Evolutionary conservation across 352 stramenopile genomes (phyloP).

Genomic region (Pythium dissotocum): DNA sequence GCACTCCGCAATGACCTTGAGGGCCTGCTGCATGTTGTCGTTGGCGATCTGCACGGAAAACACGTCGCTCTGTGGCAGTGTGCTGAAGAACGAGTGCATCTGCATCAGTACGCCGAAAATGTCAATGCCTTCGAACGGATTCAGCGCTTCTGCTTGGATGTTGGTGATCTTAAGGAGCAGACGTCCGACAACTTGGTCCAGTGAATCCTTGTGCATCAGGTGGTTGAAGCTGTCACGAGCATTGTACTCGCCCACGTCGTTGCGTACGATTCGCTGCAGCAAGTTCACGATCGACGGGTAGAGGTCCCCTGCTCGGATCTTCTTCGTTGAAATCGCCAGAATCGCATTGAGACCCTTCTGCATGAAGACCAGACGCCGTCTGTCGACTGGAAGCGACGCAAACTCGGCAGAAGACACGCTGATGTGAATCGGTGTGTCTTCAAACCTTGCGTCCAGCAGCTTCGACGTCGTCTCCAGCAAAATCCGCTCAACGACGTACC

Average conservation of each 20-base stretch:
- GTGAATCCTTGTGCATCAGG: constrained; percentile 70
- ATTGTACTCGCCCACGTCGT: constrained; percentile 82
- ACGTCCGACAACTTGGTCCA: constrained; percentile 77
- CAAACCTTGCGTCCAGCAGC: constrained; percentile 70
- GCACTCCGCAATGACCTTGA: constrained; percentile 68
- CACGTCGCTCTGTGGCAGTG: constrained; percentile 56
- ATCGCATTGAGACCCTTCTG: constrained; percentile 74
- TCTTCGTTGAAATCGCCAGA: constrained; percentile 54
- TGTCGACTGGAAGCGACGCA: constrained; percentile 16
- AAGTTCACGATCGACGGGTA: constrained; percentile 80
- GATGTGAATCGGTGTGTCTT: constrained; percentile 48
- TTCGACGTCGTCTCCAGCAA: constrained; percentile 75
- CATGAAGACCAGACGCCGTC: constrained; percentile 53
- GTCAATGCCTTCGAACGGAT: constrained; percentile 78
- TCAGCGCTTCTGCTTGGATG: constrained; percentile 52
- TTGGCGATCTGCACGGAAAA: constrained; percentile 75
- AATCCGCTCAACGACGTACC: constrained; percentile 75
- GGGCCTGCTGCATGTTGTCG: constrained; percentile 69
- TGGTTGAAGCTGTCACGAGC: constrained; percentile 67
- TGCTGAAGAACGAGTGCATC: constrained; percentile 87
- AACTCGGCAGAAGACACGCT: constrained; percentile 49
- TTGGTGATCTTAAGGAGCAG: constrained; percentile 69
- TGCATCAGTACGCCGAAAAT: constrained; percentile 84
- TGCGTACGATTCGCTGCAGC: constrained; percentile 76
- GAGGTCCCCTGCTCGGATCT: constrained; percentile 63